Evolutionary conservation across 306 rosid genomes (phyloP).

Genomic region (Castanopsis chinensis): DNA sequence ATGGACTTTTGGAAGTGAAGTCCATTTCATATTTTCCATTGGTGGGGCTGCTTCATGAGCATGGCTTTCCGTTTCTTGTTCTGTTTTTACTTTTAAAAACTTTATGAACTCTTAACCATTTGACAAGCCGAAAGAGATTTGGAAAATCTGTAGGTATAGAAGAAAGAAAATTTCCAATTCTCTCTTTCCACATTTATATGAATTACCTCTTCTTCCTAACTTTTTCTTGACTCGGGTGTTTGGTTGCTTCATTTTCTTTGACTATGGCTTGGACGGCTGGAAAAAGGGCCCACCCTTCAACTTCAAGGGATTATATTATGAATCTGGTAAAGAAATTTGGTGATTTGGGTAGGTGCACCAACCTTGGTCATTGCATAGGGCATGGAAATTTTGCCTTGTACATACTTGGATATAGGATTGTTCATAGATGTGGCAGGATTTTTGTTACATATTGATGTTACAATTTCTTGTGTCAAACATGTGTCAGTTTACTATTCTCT

Average conservation of each 20-base stretch:
- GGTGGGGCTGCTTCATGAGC: slow-evolving; percentile 24
- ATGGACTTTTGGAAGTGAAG: slow-evolving; percentile 27
- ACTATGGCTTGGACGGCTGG: slow-evolving; percentile 24
- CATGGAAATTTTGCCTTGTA: background rate
- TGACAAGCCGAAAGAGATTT: slow-evolving; percentile 17
- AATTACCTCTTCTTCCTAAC: background rate
- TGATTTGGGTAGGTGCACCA: slow-evolving; percentile 11
- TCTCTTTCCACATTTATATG: slow-evolving; percentile 15
- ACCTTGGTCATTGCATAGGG: background rate
- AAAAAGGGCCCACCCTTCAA: slow-evolving; percentile 10
- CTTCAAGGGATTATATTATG: background rate
- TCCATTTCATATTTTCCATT: slow-evolving; percentile 16
- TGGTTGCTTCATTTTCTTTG: slow-evolving; percentile 26
- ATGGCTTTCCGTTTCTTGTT: slow-evolving; percentile 4
- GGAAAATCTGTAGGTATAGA: slow-evolving; percentile 5
- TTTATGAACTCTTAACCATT: slow-evolving; percentile 13
- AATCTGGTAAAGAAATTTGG: slow-evolving; percentile 13
- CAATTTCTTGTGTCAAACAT: no score
- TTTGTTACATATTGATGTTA: no score
- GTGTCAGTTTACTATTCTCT: no score
- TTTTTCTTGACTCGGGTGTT: background rate
- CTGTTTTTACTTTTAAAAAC: slow-evolving; percentile 24
- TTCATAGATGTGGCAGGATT: no score
- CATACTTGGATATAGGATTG: no score
- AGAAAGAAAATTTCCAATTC: slow-evolving; percentile 6